Evolutionary conservation across 2,329 filamentous ascomycete genomes (phyloP), one percentile per base, ranked within the genome.

Genomic region (Cladosporium sp.): DNA sequence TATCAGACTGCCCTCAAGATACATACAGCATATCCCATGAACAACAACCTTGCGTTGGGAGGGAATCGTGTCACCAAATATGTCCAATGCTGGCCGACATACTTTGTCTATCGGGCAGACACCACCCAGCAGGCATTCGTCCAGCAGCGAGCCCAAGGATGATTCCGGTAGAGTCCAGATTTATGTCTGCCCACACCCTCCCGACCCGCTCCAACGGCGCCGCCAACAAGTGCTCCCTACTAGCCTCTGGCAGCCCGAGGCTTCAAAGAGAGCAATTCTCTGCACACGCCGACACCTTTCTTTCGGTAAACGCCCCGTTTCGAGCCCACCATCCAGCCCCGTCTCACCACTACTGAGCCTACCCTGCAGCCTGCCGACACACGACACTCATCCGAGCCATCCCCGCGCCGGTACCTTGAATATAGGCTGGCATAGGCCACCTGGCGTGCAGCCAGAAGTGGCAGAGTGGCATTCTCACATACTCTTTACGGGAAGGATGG

Each of bases 191-290:
- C 22, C 32, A 47, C 43, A 15, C 18, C 9, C 8, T 13, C 15
- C 36, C 22, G 35, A 22, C 35, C 43, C 35, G 35, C 35, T 39
- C 35, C 15, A 32, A 30, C 22, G 35, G 33, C 43, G 35, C 43
- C 29, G 22, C 22, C 9, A 27, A 5, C 22, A 4, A 35, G 16
- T 30, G 16, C 13, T 39, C 25, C 29, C 43, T 47, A 33, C 43
- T 47, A 39, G 43, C 25, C 43, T 33, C 42, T 38, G 35, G 13
- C 33, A 30, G 43, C 43, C 43, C 33, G 43, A 47, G 32, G 18
- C 15, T 42, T 30, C 40, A 8, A 19, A 25, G 27, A 25, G 27
- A 42, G 25, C 22, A 40, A 35, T 42, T 42, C 40, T 42, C 40
- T 42, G 40, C 40, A 32, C 25, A 7, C 40, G 40, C 25, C 25